Percentiles rank a stretch among this genome's conserved stretches.
Evolutionary conservation across 2,329 filamentous ascomycete species (phyloP).

Genomic region (Colletotrichum phormii): DNA sequence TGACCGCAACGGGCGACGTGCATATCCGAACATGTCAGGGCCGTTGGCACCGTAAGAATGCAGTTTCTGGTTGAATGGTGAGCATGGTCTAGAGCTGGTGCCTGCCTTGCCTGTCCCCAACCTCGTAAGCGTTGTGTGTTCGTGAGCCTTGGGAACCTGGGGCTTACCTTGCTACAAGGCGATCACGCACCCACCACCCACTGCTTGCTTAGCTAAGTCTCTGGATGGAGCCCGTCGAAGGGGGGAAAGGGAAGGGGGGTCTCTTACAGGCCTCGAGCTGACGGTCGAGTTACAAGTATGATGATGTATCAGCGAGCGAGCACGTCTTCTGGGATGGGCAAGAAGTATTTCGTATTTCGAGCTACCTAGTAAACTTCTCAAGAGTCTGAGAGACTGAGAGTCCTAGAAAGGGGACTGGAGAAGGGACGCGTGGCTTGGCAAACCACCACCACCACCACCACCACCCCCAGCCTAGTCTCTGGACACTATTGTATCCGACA

Average conservation of each 20-base stretch:
- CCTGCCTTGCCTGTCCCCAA: neutral
- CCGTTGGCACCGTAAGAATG: slow-evolving; percentile 13
- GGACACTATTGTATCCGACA: slow-evolving; percentile 17
- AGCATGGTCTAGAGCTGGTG: neutral
- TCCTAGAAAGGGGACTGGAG: neutral
- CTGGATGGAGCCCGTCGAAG: neutral
- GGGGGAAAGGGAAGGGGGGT: neutral
- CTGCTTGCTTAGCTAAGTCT: slow-evolving; percentile 13
- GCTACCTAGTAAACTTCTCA: too few relatives aligned
- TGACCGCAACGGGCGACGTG: slow-evolving; percentile 21
- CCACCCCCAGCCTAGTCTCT: neutral
- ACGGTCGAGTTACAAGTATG: neutral
- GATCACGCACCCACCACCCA: slow-evolving; percentile 30
- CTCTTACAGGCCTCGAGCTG: neutral
- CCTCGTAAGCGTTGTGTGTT: neutral
- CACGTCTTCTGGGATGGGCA: neutral
- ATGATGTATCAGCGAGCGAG: neutral
- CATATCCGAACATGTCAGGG: slow-evolving; percentile 33
- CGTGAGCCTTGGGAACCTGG: neutral
- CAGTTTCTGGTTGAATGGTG: slow-evolving; percentile 13
- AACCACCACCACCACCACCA: neutral
- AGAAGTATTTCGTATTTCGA: too few relatives aligned
- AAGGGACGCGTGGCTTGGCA: slow-evolving; percentile 24
- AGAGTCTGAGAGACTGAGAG: too few relatives aligned
- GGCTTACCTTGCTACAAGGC: slow-evolving; percentile 10